Conservation (phyloP, 441 rosid species). For the Adansonia rubrostipa region DNA sequence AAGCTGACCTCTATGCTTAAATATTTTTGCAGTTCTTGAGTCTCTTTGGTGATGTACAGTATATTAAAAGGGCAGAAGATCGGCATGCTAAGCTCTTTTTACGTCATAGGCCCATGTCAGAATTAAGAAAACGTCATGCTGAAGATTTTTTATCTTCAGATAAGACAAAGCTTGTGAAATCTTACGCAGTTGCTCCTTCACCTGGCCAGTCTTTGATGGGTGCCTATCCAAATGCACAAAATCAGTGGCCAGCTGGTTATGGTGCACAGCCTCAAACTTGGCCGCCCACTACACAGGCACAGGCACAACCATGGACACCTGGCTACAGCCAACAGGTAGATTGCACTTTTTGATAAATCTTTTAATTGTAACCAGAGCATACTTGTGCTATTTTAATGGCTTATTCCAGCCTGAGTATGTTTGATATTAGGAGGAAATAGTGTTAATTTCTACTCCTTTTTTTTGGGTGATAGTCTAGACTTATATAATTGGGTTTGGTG, state of each 20-base stretch:
- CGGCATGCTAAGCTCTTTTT: constrained; percentile 78
- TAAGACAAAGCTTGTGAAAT: neutral
- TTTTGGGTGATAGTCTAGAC: neutral
- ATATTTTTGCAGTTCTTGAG: constrained; percentile 71
- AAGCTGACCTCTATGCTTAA: neutral
- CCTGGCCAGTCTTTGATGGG: neutral
- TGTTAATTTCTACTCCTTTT: neutral
- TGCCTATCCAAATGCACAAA: neutral
- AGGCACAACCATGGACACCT: constrained; percentile 61
- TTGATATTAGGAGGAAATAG: neutral
- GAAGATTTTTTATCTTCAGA: constrained; percentile 52
- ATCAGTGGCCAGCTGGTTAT: too few relatives aligned
- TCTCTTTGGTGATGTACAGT: constrained; percentile 70
- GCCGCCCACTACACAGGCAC: neutral
- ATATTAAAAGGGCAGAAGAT: constrained; percentile 75
- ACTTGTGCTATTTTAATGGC: constrained; percentile 7
- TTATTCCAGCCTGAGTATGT: neutral
- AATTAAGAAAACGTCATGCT: constrained; percentile 79
- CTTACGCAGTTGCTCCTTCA: neutral
- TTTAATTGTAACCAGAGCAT: neutral
- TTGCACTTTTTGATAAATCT: neutral
- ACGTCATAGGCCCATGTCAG: constrained; percentile 69
- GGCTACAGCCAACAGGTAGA: constrained; percentile 78
- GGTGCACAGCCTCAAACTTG: too few relatives aligned
- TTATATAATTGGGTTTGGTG: neutral